Base-by-base conservation (phyloP, 306 rosid species). In the Rubus parviflorus region DNA sequence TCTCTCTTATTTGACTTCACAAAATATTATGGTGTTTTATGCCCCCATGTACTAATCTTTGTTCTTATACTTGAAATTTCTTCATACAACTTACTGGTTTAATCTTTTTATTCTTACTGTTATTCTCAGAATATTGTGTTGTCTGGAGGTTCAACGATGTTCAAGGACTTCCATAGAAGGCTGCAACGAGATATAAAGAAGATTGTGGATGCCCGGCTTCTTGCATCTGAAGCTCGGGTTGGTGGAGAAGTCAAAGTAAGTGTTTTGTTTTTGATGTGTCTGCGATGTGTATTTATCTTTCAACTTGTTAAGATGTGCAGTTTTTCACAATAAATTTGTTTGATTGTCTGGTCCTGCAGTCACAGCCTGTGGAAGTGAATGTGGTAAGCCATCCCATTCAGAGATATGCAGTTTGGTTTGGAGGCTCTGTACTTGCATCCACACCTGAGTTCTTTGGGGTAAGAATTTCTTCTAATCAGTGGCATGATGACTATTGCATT, bases 391-490 rank as follows among this genome's bases (percentile, higher is more conserved):
- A 96, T 84, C 97, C 99, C 65, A 91, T 96, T 85, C 99, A 96
- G 92, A 96, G 96, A 86, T 92, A 82, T 85, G 99, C 99, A 73
- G 99, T 96, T 83, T 96, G 99, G 99, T 96, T 96, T 80, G 99
- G 99, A 73, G 99, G 99, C 63, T 96, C 99, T 13, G 98, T 96
- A 30, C 99, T 96, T 75, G 98, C 99, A 73, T 96, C 99, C 77
- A 96, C 99, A 52, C 99, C 98, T 9, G 99, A 96, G 45, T 96
- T 89, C 88, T 96, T 88, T 78, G 86, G 85, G 88, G 99, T 96
- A 88, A 65, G 88, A 75, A 75, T 76, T 76, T 81, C 22, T 53
- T 43, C 61, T 25, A 10, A 35, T 66, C 38, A 67, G 67, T 68
- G 52, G 64, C 16, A 22, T 57, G 49, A 17, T 12, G 4, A 52